phyloP scores from a whole-genome alignment of 225 moss, liverwort and hornwort genomes.

The Marchantia polymorpha region DNA sequence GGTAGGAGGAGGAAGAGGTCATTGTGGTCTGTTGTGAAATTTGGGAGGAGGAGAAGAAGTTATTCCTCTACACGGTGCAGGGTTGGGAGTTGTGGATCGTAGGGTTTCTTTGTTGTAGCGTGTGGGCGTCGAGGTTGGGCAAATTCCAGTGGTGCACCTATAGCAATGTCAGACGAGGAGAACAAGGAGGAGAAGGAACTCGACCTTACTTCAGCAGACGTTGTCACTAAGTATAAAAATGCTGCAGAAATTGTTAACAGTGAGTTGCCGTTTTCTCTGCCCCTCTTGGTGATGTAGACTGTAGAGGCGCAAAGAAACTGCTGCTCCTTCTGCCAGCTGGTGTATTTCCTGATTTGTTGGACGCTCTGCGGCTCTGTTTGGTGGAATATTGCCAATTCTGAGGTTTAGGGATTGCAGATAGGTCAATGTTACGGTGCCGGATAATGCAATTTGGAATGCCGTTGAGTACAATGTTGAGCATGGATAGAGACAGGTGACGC shows the following conservation, averaged over 20 bases:
- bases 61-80: background rate
- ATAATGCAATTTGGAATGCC: background rate
- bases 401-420: slow-evolving; percentile 5
- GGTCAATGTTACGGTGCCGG: background rate
- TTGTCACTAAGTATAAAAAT: slow-evolving; percentile 99
- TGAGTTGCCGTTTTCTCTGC: slow-evolving; percentile 36
- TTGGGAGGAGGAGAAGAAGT: background rate
- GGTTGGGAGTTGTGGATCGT: slow-evolving; percentile 10
- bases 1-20: background rate
- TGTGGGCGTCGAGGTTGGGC: background rate
- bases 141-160: slow-evolving; percentile 12
- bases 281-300: background rate
- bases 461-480: background rate
- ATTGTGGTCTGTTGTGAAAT: background rate
- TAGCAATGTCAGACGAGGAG: slow-evolving; percentile 94
- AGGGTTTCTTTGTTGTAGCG: background rate
- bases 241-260: slow-evolving; percentile 98
- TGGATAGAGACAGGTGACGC: no score
- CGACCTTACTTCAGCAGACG: slow-evolving; percentile 93
- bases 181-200: slow-evolving; percentile 99
- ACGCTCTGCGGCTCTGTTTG: no score
- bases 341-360: background rate
- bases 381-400: background rate
- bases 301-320: background rate
- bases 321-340: background rate